Evolutionary conservation across 306 rosid species (phyloP).

Genomic region (Prunus mume): DNA sequence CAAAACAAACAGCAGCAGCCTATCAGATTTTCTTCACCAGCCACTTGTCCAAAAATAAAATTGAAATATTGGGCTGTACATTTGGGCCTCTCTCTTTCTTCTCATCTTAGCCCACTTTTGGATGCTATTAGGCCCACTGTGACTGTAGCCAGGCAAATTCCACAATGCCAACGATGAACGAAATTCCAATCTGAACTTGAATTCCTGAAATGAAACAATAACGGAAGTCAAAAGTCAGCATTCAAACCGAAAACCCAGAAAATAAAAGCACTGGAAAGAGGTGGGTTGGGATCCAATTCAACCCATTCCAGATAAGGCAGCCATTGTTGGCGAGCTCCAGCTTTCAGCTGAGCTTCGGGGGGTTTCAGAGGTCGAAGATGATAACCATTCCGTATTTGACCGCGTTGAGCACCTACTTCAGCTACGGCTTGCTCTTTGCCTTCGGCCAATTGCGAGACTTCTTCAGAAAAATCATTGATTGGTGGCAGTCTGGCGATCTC

Average conservation of each 20-base stretch:
- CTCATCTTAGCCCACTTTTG: not conserved
- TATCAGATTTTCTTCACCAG: too few relatives aligned
- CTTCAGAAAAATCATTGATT: constrained; percentile 60
- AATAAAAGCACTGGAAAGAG: not conserved
- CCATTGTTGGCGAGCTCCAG: constrained; percentile 10
- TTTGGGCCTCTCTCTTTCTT: not conserved
- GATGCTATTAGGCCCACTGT: not conserved
- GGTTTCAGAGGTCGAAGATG: constrained; percentile 30
- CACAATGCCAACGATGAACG: not conserved
- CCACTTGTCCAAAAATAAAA: too few relatives aligned
- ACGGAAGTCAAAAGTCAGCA: not conserved
- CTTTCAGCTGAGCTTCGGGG: constrained; percentile 7
- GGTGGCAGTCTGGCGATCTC: constrained; percentile 53
- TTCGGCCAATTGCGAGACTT: constrained; percentile 79
- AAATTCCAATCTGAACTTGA: not conserved
- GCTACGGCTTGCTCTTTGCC: constrained; percentile 74
- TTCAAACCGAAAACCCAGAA: not conserved
- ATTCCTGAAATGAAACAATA: not conserved
- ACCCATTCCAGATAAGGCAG: not conserved
- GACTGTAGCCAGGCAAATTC: not conserved
- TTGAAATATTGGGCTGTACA: not conserved
- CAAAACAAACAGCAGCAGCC: too few relatives aligned
- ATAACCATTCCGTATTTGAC: constrained; percentile 75
- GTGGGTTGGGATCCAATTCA: not conserved
- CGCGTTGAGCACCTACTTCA: constrained; percentile 73